Conservation (phyloP, 257 asterid genomes). For the Phtheirospermum japonicum region DNA sequence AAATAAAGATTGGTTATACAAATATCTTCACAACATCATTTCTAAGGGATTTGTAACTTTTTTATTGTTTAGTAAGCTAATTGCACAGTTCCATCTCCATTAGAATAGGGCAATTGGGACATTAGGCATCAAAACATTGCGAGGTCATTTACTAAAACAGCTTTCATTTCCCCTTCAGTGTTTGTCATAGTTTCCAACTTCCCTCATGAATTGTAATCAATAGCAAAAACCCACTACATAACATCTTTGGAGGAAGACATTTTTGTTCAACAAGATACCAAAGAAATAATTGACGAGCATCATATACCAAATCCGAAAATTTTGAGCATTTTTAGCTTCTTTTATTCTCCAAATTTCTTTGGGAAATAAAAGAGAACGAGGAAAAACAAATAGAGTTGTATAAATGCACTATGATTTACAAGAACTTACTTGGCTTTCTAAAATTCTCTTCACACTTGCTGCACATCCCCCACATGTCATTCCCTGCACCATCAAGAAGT, state of each 20-base stretch:
- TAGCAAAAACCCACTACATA: constrained; percentile 1
- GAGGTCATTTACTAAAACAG: not conserved
- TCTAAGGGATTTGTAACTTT: not conserved
- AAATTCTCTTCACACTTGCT: constrained; percentile 60
- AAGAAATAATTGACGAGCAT: not conserved
- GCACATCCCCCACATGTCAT: constrained; percentile 79
- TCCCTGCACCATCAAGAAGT: constrained; percentile 45
- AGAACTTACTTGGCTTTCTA: constrained; percentile 61
- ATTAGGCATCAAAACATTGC: not conserved
- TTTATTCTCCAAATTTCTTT: constrained; percentile 12
- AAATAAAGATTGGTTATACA: not conserved
- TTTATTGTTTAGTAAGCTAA: constrained; percentile 1
- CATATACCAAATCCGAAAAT: no score
- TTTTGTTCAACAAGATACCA: not conserved
- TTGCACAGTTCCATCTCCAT: not conserved
- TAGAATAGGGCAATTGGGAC: not conserved
- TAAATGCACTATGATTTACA: constrained; percentile 10
- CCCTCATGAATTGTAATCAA: constrained; percentile 10
- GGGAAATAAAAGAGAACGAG: not conserved
- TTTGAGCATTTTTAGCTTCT: no score
- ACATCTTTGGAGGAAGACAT: not conserved
- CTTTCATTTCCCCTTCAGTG: constrained; percentile 19
- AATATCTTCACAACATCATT: constrained; percentile 13
- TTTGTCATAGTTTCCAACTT: not conserved
- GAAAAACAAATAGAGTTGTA: not conserved